A percentile compares a stretch with the other conserved stretches of the same genome.
phyloP scores from a whole-genome alignment of 1,139 yeast genomes.

The Suhomyces wounanorum region DNA sequence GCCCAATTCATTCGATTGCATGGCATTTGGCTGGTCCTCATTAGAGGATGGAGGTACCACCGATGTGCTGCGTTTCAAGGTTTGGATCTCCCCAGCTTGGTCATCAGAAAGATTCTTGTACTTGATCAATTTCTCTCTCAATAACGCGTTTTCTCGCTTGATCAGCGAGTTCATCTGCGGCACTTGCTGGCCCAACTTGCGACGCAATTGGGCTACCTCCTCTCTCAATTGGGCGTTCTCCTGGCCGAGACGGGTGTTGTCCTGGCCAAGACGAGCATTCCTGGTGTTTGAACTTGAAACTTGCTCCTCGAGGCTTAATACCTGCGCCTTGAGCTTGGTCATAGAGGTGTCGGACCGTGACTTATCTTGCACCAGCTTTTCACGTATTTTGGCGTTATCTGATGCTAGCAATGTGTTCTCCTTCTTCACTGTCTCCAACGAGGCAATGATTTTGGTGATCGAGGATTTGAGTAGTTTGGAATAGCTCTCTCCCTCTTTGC shows the following conservation, averaged over 20 bases:
- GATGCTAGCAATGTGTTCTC: constrained; percentile 19
- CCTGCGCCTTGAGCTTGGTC: constrained; percentile 5
- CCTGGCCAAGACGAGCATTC: constrained; percentile 9
- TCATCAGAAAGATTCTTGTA: constrained; percentile 35
- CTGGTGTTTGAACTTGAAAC: not conserved
- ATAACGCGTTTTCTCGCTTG: constrained; percentile 30
- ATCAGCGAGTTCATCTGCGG: constrained; percentile 21
- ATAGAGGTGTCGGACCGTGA: not conserved
- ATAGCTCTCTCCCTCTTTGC: constrained; percentile 32
- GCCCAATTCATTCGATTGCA: not conserved
- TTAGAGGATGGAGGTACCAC: not conserved
- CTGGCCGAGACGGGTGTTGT: constrained; percentile 10
- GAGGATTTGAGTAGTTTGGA: constrained; percentile 25
- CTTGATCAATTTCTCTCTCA: constrained; percentile 37
- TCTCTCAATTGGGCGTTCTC: constrained; percentile 15
- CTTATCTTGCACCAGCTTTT: not conserved
- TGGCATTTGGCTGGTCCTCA: not conserved
- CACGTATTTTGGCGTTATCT: constrained; percentile 18
- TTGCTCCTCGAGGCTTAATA: constrained; percentile 2
- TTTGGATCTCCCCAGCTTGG: constrained; percentile 12
- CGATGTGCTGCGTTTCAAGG: not conserved
- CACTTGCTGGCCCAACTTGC: constrained; percentile 16
- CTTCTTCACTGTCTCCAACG: constrained; percentile 23
- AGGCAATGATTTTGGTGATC: constrained; percentile 24
- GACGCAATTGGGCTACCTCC: constrained; percentile 15